Conservation (phyloP, 106 monocot species). For the Dioscorea zingiberensis region DNA sequence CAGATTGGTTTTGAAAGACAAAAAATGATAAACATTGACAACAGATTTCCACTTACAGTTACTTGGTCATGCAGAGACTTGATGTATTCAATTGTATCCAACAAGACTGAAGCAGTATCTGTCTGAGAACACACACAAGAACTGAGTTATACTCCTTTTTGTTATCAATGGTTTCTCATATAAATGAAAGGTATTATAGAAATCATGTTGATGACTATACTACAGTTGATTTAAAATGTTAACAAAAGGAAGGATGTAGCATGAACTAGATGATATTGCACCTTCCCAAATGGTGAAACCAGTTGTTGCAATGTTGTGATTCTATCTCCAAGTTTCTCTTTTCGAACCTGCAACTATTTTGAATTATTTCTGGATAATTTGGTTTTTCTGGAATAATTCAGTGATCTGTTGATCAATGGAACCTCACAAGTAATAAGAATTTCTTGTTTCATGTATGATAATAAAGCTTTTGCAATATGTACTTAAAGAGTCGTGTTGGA, state of each 20-base stretch:
- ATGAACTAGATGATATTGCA: background rate
- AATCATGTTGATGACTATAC: background rate
- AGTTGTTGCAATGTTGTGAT: constrained; percentile 2
- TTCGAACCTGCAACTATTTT: background rate
- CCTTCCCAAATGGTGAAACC: constrained; percentile 2
- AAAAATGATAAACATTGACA: too few species aligned
- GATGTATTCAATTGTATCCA: constrained; percentile 4
- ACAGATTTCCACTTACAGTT: background rate
- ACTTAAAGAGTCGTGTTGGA: background rate
- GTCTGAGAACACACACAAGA: background rate
- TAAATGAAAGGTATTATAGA: background rate
- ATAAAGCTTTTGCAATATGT: background rate
- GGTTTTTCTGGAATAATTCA: background rate
- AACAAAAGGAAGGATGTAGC: background rate
- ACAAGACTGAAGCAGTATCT: constrained; percentile 2
- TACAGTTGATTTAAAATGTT: background rate
- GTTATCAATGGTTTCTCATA: background rate
- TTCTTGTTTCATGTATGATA: background rate
- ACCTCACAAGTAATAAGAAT: background rate
- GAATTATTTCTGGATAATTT: background rate
- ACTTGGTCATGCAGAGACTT: constrained; percentile 1
- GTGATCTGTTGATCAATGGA: background rate
- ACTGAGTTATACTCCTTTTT: background rate
- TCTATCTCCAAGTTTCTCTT: constrained; percentile 6
- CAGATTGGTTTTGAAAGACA: too few species aligned